Evolutionary conservation across 2,329 filamentous ascomycete species (phyloP), one percentile per base, ranked within the genome.

Genomic region (Diaporthe sp.): DNA sequence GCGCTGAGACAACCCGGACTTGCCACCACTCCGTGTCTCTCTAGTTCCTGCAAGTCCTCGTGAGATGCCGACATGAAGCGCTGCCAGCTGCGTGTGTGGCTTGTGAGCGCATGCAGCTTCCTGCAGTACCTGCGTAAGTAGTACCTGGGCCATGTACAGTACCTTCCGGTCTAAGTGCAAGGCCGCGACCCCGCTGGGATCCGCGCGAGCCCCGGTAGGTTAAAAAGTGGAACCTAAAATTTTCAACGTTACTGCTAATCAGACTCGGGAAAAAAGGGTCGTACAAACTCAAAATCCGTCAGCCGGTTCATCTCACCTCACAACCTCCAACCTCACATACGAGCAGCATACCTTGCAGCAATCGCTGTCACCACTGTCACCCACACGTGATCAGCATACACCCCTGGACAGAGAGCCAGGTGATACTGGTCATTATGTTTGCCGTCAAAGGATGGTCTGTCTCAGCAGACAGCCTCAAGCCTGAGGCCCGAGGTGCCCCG

Each of bases 381-480:
- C 17, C 20, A 61, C 34, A 63, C 49, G 44, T 51, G 49, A 63
- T 37, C 31, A 65, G 20, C 42, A 71, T 53, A 15, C 31, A 42
- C 22, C 65, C 8, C 44, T 28, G 20, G 6, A 13, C 44, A 74
- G 15, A 75, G 60, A 9, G 28, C 34, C 39, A 1, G 39, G 34
- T 47, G 53, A 28, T 34, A 73, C 31, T 58, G 72, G 78, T 63
- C 74, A 63, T 34, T 28, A 96, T 98, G 96, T 98, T 98, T 84
- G 93, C 95, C 13, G 96, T 98, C 42, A 94, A 94, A 81, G 97
- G 97, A 79, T 98, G 96, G 96, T 95, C 95, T 53, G 89, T 98
- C 49, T 91, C 94, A 74, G 90, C 93, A 77, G 90, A 92, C 79
- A 87, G 86, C 71, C 90, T 97, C 78, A 95, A 95, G 84, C 85